A percentile compares a stretch with the other conserved stretches of the same genome.
phyloP scores from a whole-genome alignment of 495 filamentous ascomycete species.

The Neurospora sp. region DNA sequence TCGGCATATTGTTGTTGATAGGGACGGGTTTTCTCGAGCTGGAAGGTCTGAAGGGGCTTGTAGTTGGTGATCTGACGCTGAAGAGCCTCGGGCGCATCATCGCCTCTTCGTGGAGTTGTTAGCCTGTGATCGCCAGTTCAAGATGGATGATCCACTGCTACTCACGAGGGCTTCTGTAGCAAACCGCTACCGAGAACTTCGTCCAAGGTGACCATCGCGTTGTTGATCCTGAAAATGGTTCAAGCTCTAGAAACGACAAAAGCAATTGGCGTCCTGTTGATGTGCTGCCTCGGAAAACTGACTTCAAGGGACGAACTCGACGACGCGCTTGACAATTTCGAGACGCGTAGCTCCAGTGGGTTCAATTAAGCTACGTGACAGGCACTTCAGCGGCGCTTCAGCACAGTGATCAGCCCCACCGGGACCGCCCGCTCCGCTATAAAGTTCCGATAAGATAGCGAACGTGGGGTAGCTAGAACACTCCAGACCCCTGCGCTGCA shows the following conservation, averaged over 20 bases:
- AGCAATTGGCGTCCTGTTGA: not conserved
- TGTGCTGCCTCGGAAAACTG: not conserved
- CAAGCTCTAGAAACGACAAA: not conserved
- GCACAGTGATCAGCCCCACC: not conserved
- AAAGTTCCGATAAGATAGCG: constrained; percentile 22
- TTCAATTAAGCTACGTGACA: constrained; percentile 1
- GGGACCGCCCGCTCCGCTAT: constrained; percentile 8
- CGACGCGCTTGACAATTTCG: constrained; percentile 6
- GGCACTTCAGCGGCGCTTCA: not conserved
- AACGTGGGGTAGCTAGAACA: constrained; percentile 13
- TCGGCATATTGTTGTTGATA: constrained; percentile 96
- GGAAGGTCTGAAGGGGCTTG: constrained; percentile 63
- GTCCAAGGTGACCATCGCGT: constrained; percentile 23
- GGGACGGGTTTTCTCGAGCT: constrained; percentile 57
- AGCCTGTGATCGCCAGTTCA: not conserved
- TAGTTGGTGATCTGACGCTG: constrained; percentile 52
- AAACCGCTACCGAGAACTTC: constrained; percentile 14
- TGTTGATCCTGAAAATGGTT: not conserved
- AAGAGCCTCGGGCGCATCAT: constrained; percentile 22
- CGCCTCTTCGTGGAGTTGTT: constrained; percentile 24
- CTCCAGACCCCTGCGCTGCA: constrained; percentile 5
- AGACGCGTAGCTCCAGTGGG: constrained; percentile 10
- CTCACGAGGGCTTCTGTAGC: constrained; percentile 24
- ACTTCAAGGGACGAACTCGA: not conserved
- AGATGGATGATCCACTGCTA: not conserved